Evolutionary conservation across 2,329 filamentous ascomycete species (phyloP).

Genomic region (Alternaria novae-zelandiae): DNA sequence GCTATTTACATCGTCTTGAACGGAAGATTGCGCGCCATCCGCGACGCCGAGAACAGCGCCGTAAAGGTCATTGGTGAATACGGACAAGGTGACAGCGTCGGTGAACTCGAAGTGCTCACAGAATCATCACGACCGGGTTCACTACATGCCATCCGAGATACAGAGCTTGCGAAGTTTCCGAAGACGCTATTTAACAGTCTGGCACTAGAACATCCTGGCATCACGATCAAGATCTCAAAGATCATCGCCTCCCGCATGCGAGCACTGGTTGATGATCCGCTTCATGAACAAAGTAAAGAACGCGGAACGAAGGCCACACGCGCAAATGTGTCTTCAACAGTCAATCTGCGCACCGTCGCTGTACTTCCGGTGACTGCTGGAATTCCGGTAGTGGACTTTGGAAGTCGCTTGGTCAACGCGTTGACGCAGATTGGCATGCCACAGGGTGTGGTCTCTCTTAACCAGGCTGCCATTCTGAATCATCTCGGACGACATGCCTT

Average conservation of each 20-base stretch:
- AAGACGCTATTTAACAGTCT: constrained; percentile 97
- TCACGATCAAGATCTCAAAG: constrained; percentile 98
- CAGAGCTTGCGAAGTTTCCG: constrained; percentile 94
- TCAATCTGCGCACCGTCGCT: constrained; percentile 91
- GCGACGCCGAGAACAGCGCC: constrained; percentile 79
- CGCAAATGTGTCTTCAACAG: constrained; percentile 77
- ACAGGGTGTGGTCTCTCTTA: constrained; percentile 89
- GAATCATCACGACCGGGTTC: constrained; percentile 91
- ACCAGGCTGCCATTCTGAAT: constrained; percentile 91
- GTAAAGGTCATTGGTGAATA: constrained; percentile 90
- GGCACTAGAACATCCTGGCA: constrained; percentile 94
- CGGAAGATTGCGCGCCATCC: constrained; percentile 82
- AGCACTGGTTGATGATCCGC: constrained; percentile 80
- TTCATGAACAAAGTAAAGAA: constrained; percentile 70
- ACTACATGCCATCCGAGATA: constrained; percentile 93
- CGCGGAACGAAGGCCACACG: constrained; percentile 61
- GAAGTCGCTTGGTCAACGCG: constrained; percentile 84
- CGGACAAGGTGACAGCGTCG: constrained; percentile 96
- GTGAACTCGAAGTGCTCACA: constrained; percentile 95
- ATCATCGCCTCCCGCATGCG: constrained; percentile 97
- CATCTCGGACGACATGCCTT: constrained; percentile 96
- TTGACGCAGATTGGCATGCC: constrained; percentile 86
- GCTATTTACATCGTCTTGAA: constrained; percentile 98
- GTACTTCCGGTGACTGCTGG: constrained; percentile 89
- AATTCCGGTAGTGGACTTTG: constrained; percentile 94